These are phyloP conservation scores for Boletus reticuloceps DNA, from an alignment of 768 basidiomycete genomes.

Conservation along the genomic window DNA sequence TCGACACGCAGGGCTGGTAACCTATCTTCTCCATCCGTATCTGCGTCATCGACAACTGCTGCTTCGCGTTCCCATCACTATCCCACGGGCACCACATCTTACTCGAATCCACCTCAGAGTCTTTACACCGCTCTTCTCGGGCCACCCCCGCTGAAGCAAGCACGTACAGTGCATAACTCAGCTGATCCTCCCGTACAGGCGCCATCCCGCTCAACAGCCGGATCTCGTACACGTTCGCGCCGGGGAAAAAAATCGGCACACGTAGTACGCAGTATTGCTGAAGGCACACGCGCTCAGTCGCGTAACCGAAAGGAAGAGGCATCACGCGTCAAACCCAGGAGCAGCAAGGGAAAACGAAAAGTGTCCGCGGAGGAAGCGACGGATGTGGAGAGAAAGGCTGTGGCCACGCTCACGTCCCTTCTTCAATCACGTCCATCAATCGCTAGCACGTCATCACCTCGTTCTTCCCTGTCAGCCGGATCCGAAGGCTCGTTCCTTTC, in stretches of 20 bases:
- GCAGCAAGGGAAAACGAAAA: constrained; percentile 52
- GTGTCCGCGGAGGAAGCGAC: constrained; percentile 31
- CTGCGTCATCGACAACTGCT: constrained; percentile 25
- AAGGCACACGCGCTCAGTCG: constrained; percentile 45
- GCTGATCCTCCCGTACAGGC: constrained; percentile 62
- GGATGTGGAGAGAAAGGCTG: constrained; percentile 80
- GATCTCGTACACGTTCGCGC: constrained; percentile 27
- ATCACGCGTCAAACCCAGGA: constrained; percentile 33
- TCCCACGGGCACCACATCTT: constrained; percentile 35
- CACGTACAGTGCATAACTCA: constrained; percentile 76
- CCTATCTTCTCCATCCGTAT: constrained; percentile 38
- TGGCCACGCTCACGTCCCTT: constrained; percentile 73
- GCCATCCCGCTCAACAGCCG: constrained; percentile 36
- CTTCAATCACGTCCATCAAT: constrained; percentile 64
- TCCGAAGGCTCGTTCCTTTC: constrained; percentile 67
- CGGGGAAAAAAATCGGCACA: constrained; percentile 10
- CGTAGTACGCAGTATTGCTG: constrained; percentile 43
- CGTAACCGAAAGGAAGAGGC: constrained; percentile 42
- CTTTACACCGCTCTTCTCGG: constrained; percentile 75
- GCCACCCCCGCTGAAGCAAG: constrained; percentile 71
- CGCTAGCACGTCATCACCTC: constrained; percentile 61
- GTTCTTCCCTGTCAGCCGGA: constrained; percentile 66
- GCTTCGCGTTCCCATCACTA: constrained; percentile 44
- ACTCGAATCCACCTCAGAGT: constrained; percentile 49
- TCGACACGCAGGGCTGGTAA: constrained; percentile 41